A percentile compares a stretch with the other conserved stretches of the same genome.
phyloP scores from a whole-genome alignment of 306 rosid genomes.

The Castanopsis chinensis region DNA sequence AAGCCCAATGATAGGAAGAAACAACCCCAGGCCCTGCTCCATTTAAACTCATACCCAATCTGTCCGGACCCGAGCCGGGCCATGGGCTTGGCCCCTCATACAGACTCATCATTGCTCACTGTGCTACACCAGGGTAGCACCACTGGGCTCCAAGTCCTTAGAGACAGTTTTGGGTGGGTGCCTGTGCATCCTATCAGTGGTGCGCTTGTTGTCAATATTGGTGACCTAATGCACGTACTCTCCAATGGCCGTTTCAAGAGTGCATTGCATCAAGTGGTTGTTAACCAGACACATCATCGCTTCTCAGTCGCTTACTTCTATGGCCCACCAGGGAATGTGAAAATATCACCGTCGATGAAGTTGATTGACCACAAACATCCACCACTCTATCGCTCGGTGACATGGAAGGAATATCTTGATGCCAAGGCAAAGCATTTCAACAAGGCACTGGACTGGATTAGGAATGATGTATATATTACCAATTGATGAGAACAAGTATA shows the following conservation, averaged over 20 bases:
- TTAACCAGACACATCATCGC: constrained; percentile 27
- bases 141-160: constrained; percentile 35
- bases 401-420: constrained; percentile 45
- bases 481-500: not conserved
- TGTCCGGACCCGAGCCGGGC: constrained; percentile 49
- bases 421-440: constrained; percentile 33
- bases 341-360: constrained; percentile 31
- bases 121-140: constrained; percentile 28
- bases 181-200: constrained; percentile 31
- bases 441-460: constrained; percentile 26
- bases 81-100: constrained; percentile 58
- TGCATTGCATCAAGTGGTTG: constrained; percentile 40
- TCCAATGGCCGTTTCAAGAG: constrained; percentile 42
- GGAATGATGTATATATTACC: not conserved
- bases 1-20: not conserved
- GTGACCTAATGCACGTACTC: constrained; percentile 48
- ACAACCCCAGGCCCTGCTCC: constrained; percentile 10
- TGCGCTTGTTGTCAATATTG: constrained; percentile 43
- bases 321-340: constrained; percentile 33
- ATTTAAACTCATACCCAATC: constrained; percentile 49
- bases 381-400: constrained; percentile 31
- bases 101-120: constrained; percentile 54
- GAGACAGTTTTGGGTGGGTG: constrained; percentile 37
- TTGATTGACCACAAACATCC: constrained; percentile 23
- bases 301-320: constrained; percentile 38